phyloP scores from a whole-genome alignment of 305 asterid genomes.

The Fraxinus sp. region DNA sequence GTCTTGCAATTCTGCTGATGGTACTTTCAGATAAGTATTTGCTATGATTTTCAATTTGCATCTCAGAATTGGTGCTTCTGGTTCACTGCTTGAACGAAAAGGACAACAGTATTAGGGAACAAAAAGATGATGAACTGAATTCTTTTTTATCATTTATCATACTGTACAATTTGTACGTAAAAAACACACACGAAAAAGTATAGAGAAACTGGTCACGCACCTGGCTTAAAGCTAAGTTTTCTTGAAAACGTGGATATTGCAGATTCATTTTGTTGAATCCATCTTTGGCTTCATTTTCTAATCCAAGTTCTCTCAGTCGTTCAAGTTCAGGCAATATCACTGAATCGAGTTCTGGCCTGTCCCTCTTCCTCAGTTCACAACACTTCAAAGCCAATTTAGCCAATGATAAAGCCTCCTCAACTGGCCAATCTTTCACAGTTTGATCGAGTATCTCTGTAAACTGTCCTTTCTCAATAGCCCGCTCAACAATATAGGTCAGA shows the following conservation, averaged over 20 bases:
- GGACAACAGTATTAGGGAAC: neutral
- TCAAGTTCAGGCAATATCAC: slow-evolving; percentile 31
- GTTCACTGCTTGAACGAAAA: neutral
- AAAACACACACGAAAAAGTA: neutral
- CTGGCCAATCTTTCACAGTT: slow-evolving; percentile 35
- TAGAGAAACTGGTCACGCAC: neutral
- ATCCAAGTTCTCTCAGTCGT: slow-evolving; percentile 25
- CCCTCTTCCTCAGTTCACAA: slow-evolving; percentile 36
- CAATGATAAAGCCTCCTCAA: slow-evolving; percentile 25
- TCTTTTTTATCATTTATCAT: neutral
- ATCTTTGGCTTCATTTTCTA: slow-evolving; percentile 5
- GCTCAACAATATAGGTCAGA: slow-evolving; percentile 28
- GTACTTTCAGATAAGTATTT: neutral
- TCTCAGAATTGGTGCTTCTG: neutral
- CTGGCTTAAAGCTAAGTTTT: neutral
- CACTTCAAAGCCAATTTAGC: slow-evolving; percentile 34
- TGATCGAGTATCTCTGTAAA: slow-evolving; percentile 32
- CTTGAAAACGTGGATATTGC: neutral
- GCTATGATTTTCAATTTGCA: neutral
- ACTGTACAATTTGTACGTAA: neutral
- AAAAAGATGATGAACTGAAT: neutral
- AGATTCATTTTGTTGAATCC: neutral
- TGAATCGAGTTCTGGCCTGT: slow-evolving; percentile 34
- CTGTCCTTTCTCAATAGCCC: slow-evolving; percentile 32
- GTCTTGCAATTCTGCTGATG: neutral